Percentiles rank a stretch among this genome's conserved stretches.
Conservation (phyloP, 306 rosid species). For the Vigna unguiculata region DNA sequence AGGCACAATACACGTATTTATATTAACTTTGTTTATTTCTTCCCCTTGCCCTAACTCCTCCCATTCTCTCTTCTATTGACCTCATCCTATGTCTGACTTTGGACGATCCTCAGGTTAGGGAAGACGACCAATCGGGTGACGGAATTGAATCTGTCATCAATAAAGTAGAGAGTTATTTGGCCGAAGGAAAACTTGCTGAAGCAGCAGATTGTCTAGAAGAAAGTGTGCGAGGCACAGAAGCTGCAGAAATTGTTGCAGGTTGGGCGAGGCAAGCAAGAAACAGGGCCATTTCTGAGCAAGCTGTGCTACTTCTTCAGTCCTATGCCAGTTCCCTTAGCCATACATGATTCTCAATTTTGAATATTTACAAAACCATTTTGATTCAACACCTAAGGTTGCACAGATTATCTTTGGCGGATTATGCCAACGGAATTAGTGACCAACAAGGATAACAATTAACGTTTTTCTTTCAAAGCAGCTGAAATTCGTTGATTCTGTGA, state of each 20-base stretch:
- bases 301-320: constrained; percentile 78
- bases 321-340: constrained; percentile 83
- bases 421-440: constrained; percentile 48
- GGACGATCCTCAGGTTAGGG: constrained; percentile 66
- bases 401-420: constrained; percentile 34
- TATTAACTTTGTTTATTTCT: constrained; percentile 23
- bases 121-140: constrained; percentile 75
- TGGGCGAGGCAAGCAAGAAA: constrained; percentile 85
- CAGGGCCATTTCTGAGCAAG: constrained; percentile 97
- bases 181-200: constrained; percentile 84
- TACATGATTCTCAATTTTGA: constrained; percentile 48
- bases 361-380: constrained; percentile 40
- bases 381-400: constrained; percentile 41
- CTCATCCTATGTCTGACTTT: constrained; percentile 32
- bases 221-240: constrained; percentile 77
- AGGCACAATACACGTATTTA: constrained; percentile 1
- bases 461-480: constrained; percentile 43
- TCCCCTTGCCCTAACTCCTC: constrained; percentile 3
- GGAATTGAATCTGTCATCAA: constrained; percentile 89
- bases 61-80: constrained; percentile 15
- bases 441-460: constrained; percentile 39
- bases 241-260: constrained; percentile 71
- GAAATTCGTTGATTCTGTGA: constrained; percentile 41
- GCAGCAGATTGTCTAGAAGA: constrained; percentile 93
- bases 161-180: constrained; percentile 78